Evolutionary conservation across 441 rosid species (phyloP), one percentile per base, ranked within the genome.

Genomic region (Populus hybrid): DNA sequence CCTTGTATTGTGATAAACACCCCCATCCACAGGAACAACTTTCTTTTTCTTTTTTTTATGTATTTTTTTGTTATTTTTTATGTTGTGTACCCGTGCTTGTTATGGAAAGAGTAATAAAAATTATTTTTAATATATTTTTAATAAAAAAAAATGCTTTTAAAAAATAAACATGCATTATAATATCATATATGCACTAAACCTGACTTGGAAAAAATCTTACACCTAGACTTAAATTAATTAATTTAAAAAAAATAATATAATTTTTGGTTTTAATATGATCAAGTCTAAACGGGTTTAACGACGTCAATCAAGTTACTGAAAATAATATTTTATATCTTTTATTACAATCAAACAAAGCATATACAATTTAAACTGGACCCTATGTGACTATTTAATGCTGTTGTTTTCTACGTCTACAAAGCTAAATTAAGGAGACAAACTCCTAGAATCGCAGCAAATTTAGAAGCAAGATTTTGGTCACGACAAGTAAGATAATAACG

Each of bases 51-150:
- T 50, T 21, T 71, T 57, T 46, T 9, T 26, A 26, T 26, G 28
- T 26, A 26, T 26, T 26, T 26, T 26, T 12, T 78, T 74, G 18
- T 79, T 35, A 36, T 24, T 32, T 2, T 53, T 24, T 7, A 4
- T 8, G 30, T 40, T 11, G 67, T 14, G 75, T 63, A 28, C 57
- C 71, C 73, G 64, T 77, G 73, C 74, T 74, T n/a, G 74, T 70
- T 71, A 26, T n/a, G 38, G 2, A 26, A 26, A 26, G 10, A 36
- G 40, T 36, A 36, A 36, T 36, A 36, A 36, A 36, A 36, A 36
- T 36, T 7, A 7, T 36, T 36, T 36, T 36, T 10, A 36, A 36
- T 1, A 1, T 36, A 36, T 36, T 36, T 36, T 36, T 36, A 36
- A 24, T 24, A n/a, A 0, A 26, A 26, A 26, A 26, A 26, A 26